Base-by-base conservation (phyloP, 164 flowering plant genomes). In the Dillenia turbinata region DNA sequence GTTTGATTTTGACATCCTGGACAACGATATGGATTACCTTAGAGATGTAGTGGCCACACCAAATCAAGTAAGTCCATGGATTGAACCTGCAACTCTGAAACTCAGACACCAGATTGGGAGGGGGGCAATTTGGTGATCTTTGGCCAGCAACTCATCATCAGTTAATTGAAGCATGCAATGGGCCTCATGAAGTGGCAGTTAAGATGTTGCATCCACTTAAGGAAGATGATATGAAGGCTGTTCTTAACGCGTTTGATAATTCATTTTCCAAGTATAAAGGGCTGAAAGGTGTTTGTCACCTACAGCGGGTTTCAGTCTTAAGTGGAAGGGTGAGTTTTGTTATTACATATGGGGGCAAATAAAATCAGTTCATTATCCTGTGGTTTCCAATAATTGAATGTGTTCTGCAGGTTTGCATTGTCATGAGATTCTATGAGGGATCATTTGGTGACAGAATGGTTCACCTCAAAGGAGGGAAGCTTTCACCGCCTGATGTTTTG, bases 121-220 rank as follows among this genome's bases (percentile, higher is more conserved):
- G 64, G 64, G 98, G 98, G 0, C 77, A 79, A 4, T 84, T 93
- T 71, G 97, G 97, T 51, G 96, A 93, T 77, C 90, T 88, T 66
- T 93, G 96, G 96, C 63, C 87, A 51, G 98, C 92, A 16, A 93
- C 97, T 47, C 89, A 80, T 73, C 96, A 93, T 75, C 86, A 59
- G 54, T 85, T 85, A 8, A 73, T 79, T 24, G 73, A 72, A 44
- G 96, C 85, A 68, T 88, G 75, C 72, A 90, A 93, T 58, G 78
- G 82, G 75, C 78, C 71, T 75, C 97, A 84, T 77, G 98, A 93
- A 80, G 89, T 93, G 51, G 96, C 93, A 57, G 69, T 88, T 44
- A 93, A 93, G 76, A 86, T 87, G 85, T 72, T 90, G 33, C 80
- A 74, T 77, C 87, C 84, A 0, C 40, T 89, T 13, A 78, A 81